phyloP scores from a whole-genome alignment of 2,329 filamentous ascomycete genomes.

The Pyrenochaeta sp. region DNA sequence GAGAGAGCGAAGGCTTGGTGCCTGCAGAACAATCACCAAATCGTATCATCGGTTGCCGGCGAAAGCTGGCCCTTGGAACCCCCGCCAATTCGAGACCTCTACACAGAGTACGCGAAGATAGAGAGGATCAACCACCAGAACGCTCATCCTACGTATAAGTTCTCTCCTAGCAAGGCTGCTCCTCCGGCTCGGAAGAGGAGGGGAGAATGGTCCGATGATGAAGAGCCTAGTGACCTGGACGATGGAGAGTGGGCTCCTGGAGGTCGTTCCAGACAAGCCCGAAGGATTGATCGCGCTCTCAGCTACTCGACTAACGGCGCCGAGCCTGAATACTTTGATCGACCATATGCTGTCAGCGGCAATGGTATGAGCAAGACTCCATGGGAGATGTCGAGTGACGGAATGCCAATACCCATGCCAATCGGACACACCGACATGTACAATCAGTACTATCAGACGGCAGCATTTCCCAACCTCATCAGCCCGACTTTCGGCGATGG shows the following conservation, averaged over 20 bases:
- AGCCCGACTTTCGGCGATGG: constrained; percentile 42
- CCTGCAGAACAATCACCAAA: constrained; percentile 88
- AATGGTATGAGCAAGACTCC: constrained; percentile 54
- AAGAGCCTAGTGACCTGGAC: constrained; percentile 53
- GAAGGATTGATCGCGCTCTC: constrained; percentile 32
- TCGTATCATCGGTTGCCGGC: constrained; percentile 87
- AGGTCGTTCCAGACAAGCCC: constrained; percentile 28
- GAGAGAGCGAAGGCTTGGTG: constrained; percentile 84
- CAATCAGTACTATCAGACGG: constrained; percentile 61
- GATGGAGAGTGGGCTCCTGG: constrained; percentile 49
- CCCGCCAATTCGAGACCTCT: constrained; percentile 73
- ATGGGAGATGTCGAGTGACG: constrained; percentile 62
- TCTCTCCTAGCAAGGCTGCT: constrained; percentile 78
- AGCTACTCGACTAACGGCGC: constrained; percentile 35
- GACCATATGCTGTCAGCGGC: constrained; percentile 35
- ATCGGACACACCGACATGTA: constrained; percentile 54
- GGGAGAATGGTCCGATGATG: constrained; percentile 46
- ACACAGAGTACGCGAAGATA: constrained; percentile 77
- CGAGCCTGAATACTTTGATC: constrained; percentile 34
- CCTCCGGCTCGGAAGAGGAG: constrained; percentile 58
- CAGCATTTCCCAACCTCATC: constrained; percentile 51
- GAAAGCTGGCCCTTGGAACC: constrained; percentile 85
- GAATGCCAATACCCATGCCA: constrained; percentile 50
- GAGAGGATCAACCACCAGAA: constrained; percentile 85
- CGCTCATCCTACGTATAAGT: constrained; percentile 93